These are phyloP conservation scores for Streptanthus diversifolius DNA, from an alignment of 345 rosid species.

Conservation along the genomic window DNA sequence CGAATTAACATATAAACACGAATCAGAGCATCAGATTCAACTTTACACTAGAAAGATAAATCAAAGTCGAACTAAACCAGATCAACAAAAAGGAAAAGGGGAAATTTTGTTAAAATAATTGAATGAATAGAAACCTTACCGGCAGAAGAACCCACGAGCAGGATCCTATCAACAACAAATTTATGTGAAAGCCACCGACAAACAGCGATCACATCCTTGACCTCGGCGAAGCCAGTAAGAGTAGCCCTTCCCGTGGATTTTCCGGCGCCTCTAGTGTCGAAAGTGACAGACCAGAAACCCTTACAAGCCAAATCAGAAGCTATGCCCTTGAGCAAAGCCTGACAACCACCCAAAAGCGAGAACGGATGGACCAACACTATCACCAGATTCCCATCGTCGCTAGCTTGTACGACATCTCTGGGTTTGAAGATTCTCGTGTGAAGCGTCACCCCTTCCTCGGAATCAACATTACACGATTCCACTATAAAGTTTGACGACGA, in stretches of 20 bases:
- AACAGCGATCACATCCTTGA: constrained; percentile 78
- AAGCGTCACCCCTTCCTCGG: constrained; percentile 52
- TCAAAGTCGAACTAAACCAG: background rate
- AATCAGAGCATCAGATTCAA: background rate
- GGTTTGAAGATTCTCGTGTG: constrained; percentile 63
- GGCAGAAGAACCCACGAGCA: constrained; percentile 91
- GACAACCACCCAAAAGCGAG: constrained; percentile 81
- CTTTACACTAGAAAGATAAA: background rate
- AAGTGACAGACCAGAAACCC: constrained; percentile 67
- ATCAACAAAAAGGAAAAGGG: background rate
- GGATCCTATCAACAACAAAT: constrained; percentile 51
- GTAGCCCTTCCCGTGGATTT: constrained; percentile 84
- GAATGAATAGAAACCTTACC: constrained; percentile 39
- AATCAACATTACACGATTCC: constrained; percentile 54
- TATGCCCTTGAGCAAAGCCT: constrained; percentile 67
- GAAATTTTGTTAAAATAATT: background rate
- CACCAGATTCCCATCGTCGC: constrained; percentile 31
- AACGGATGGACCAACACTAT: constrained; percentile 88
- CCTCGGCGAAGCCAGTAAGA: constrained; percentile 75
- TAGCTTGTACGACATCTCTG: constrained; percentile 18
- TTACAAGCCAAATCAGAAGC: constrained; percentile 59
- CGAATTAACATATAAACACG: background rate
- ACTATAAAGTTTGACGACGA: constrained; percentile 48
- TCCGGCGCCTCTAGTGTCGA: constrained; percentile 92
- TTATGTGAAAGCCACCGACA: constrained; percentile 67